These are phyloP conservation scores for Hevea brasiliensis DNA, from an alignment of 345 rosid genomes.

Conservation along the genomic window DNA sequence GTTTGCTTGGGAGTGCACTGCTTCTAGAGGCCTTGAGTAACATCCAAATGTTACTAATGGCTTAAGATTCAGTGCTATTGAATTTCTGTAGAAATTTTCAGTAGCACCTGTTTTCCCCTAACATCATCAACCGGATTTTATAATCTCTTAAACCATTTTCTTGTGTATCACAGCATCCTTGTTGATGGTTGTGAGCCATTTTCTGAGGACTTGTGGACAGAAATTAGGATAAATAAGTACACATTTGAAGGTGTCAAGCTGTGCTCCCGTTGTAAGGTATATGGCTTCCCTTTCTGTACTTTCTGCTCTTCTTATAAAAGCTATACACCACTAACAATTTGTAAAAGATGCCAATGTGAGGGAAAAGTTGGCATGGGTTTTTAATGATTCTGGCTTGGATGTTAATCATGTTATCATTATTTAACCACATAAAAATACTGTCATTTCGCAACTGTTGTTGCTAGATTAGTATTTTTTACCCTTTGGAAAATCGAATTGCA, in stretches of 20 bases:
- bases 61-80: slow-evolving; percentile 2
- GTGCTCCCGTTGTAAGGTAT: slow-evolving; percentile 87
- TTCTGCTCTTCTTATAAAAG: not conserved
- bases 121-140: not conserved
- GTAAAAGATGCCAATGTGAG: not conserved
- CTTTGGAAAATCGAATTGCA: not conserved
- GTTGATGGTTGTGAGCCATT: slow-evolving; percentile 82
- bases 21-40: not conserved
- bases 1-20: not conserved
- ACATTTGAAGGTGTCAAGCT: slow-evolving; percentile 66
- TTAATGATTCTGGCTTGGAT: not conserved
- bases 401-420: not conserved
- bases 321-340: not conserved
- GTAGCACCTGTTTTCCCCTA: not conserved
- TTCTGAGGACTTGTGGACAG: slow-evolving; percentile 84
- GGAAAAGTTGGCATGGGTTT: not conserved
- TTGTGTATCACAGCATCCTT: slow-evolving; percentile 55
- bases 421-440: not conserved
- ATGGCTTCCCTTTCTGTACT: slow-evolving; percentile 4
- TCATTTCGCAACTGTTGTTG: not conserved
- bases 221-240: slow-evolving; percentile 51
- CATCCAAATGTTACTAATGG: not conserved
- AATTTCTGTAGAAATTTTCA: not conserved
- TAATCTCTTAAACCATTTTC: not conserved
- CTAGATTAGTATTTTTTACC: not conserved